Base-by-base conservation (phyloP, 257 asterid species). In the Ilex aquifolium region DNA sequence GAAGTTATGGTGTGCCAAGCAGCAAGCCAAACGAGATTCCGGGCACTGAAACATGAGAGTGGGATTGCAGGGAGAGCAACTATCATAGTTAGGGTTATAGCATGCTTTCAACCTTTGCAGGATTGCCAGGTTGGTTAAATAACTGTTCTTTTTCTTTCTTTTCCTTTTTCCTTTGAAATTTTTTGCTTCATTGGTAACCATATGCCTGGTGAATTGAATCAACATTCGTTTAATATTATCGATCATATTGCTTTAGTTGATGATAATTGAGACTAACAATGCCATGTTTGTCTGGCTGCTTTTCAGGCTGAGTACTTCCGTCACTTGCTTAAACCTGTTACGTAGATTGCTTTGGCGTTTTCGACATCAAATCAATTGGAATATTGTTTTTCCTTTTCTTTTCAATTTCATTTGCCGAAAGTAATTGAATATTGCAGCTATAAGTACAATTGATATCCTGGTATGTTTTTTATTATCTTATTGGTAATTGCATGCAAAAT, bases 1-100 rank as follows among this genome's bases (percentile, higher is more conserved):
- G 82, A 64, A 89, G 94, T 86, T 82, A 89, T 89, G 96, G 95
- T 86, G 93, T 84, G 93, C 86, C 95, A 84, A 84, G 87, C 91
- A 61, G 91, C 94, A 6, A 76, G 90, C 66, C 95, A 81, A 72
- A 81, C 91, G 66, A 73, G 77, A 74, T 89, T 89, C 51, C 76
- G 79, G 82, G 82, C 88, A 63, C 82, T 72, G 62, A 86, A 89
- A 82, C 91, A 89, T 65, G 96, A 89, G 76, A 76, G 71, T 69
- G 96, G 96, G 64, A 77, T 86, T 76, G 67, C 86, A 40, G 94
- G 89, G 59, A 79, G 77, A 82, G 63, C 88, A 63, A 83, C 95
- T 62, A 82, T 89, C 64, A 72, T 87, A 63, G 87, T 86, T 74
- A 90, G 90, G 76, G 79, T 87, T 53, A 84, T 86, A 76, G 91